Percentiles rank a stretch among this genome's conserved stretches.
phyloP scores from a whole-genome alignment of 371 early-diverging fungal genomes.

The Coemansia sp. region DNA sequence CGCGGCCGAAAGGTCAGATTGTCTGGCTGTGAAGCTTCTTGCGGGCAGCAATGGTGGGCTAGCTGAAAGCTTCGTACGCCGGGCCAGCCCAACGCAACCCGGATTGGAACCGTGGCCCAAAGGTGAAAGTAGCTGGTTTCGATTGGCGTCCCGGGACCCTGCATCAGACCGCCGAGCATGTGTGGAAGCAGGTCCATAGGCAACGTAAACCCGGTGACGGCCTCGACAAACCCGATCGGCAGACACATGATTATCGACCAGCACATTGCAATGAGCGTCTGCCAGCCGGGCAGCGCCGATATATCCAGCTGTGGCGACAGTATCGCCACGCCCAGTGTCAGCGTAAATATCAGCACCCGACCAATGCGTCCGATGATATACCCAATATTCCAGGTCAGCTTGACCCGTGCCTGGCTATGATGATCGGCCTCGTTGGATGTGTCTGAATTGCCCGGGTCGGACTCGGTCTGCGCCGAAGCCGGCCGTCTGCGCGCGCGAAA shows the following conservation, averaged over 20 bases:
- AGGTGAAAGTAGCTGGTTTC: slow-evolving; percentile 47
- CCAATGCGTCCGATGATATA: slow-evolving; percentile 21
- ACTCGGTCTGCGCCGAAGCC: neutral
- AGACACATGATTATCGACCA: slow-evolving; percentile 33
- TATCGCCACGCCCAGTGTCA: slow-evolving; percentile 29
- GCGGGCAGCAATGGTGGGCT: slow-evolving; percentile 21
- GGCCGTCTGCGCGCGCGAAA: slow-evolving; percentile 3
- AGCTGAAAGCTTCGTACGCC: slow-evolving; percentile 48
- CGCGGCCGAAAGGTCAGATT: neutral
- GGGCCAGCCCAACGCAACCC: slow-evolving; percentile 41
- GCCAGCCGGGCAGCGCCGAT: slow-evolving; percentile 40
- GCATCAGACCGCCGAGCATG: slow-evolving; percentile 41
- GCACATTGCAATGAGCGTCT: slow-evolving; percentile 28
- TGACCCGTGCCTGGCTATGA: neutral
- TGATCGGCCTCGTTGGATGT: neutral
- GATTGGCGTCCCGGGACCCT: slow-evolving; percentile 38
- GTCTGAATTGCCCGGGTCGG: neutral
- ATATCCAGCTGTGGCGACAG: slow-evolving; percentile 39
- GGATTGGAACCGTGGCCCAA: slow-evolving; percentile 44
- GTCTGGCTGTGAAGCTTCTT: neutral
- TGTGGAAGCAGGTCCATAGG: slow-evolving; percentile 45
- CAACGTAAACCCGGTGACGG: slow-evolving; percentile 39
- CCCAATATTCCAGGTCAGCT: slow-evolving; percentile 12
- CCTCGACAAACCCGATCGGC: slow-evolving; percentile 44
- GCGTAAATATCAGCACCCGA: slow-evolving; percentile 30